A percentile compares a stretch with the other conserved stretches of the same genome.
phyloP scores from a whole-genome alignment of 345 rosid genomes.

The Rhizophora apiculata region DNA sequence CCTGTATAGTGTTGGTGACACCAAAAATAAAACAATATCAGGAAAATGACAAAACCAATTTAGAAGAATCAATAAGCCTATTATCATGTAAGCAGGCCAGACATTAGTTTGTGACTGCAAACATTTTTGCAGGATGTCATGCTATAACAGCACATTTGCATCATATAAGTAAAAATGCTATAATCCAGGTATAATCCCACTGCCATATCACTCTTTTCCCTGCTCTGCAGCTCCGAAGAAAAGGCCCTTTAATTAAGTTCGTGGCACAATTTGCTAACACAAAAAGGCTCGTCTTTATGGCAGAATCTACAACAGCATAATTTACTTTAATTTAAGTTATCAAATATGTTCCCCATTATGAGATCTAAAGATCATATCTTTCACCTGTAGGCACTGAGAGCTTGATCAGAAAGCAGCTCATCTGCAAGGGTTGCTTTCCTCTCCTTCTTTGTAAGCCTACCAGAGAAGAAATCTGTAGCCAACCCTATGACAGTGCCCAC shows the following conservation, averaged over 20 bases:
- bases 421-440: slow-evolving; percentile 79
- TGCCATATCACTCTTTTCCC: no score
- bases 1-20: slow-evolving; percentile 34
- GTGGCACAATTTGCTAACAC: no score
- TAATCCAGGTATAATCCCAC: no score
- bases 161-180: no score
- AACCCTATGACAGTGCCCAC: slow-evolving; percentile 82
- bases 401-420: slow-evolving; percentile 66
- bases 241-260: no score
- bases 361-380: not conserved
- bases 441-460: slow-evolving; percentile 76
- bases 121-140: no score
- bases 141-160: no score
- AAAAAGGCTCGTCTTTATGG: no score
- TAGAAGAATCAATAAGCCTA: not conserved
- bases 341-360: not conserved
- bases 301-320: not conserved
- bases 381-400: slow-evolving; percentile 59
- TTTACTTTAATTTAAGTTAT: not conserved
- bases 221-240: no score
- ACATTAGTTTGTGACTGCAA: no score
- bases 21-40: not conserved
- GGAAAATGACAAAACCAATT: not conserved
- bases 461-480: slow-evolving; percentile 52
- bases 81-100: not conserved